Evolutionary conservation across 192 early-diverging fungal genomes (phyloP).

Genomic region (Linnemannia hyalina): DNA sequence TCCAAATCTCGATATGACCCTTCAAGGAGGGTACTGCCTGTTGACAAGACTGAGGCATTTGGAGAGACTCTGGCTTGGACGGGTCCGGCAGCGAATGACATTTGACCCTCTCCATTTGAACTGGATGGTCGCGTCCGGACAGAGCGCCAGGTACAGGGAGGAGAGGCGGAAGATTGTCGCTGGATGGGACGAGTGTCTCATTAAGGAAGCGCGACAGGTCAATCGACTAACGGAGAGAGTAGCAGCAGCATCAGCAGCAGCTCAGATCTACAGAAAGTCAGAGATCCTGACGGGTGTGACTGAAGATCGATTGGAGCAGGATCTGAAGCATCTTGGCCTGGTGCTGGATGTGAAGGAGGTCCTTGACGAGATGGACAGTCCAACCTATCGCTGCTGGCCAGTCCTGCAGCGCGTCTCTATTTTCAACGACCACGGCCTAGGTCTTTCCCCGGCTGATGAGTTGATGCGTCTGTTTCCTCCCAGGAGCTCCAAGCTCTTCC

Average conservation of each 20-base stretch:
- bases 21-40: not conserved
- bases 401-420: not conserved
- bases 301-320: not conserved
- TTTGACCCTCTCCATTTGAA: not conserved
- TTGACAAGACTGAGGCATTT: not conserved
- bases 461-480: slow-evolving; percentile 1
- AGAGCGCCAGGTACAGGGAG: not conserved
- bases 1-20: not conserved
- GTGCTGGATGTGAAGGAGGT: not conserved
- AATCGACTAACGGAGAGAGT: not conserved
- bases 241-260: not conserved
- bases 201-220: not conserved
- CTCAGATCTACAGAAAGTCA: not conserved
- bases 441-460: not conserved
- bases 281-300: not conserved
- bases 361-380: not conserved
- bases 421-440: not conserved
- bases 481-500: slow-evolving; percentile 1
- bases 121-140: slow-evolving; percentile 2
- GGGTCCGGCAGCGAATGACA: not conserved
- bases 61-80: not conserved
- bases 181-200: not conserved
- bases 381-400: not conserved
- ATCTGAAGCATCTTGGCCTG: slow-evolving; percentile 1
- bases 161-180: not conserved